Evolutionary conservation across 2,329 filamentous ascomycete species (phyloP).

Genomic region (Botrytis fragariae): DNA sequence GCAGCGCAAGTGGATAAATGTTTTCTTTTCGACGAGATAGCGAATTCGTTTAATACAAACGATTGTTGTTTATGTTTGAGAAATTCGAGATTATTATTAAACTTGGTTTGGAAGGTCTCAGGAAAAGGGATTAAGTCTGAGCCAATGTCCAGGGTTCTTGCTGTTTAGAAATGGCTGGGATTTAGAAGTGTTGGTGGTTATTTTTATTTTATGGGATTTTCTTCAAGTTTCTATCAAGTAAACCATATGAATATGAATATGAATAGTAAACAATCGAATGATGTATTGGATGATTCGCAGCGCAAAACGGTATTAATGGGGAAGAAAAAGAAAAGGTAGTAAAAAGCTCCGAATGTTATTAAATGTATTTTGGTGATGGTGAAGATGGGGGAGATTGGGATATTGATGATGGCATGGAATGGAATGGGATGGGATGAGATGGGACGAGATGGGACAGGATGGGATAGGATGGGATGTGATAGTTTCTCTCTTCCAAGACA

Average conservation of each 20-base stretch:
- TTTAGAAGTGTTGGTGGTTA: conserved; percentile 1
- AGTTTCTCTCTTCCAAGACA: background rate
- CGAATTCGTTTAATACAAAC: background rate
- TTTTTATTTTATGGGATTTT: background rate
- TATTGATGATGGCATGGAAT: background rate
- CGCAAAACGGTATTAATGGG: background rate
- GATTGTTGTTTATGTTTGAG: conserved; percentile 11
- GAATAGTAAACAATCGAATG: background rate
- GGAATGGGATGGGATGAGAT: background rate
- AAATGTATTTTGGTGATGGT: background rate
- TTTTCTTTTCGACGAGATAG: background rate
- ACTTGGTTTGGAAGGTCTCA: background rate
- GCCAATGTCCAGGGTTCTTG: conserved; percentile 17
- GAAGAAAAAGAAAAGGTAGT: background rate
- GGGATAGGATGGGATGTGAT: background rate
- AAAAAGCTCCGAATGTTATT: background rate
- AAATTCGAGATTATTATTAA: conserved; percentile 11
- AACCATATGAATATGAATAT: background rate
- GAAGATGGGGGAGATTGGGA: background rate
- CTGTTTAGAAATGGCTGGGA: conserved; percentile 20
- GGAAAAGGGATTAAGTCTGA: conserved; percentile 19
- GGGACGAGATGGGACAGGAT: too few species aligned
- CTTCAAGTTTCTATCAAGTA: background rate
- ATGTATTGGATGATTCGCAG: background rate
- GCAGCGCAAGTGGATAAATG: conserved; percentile 4